These are phyloP conservation scores for Triadica sebifera DNA, from an alignment of 345 rosid genomes.

Conservation along the genomic window DNA sequence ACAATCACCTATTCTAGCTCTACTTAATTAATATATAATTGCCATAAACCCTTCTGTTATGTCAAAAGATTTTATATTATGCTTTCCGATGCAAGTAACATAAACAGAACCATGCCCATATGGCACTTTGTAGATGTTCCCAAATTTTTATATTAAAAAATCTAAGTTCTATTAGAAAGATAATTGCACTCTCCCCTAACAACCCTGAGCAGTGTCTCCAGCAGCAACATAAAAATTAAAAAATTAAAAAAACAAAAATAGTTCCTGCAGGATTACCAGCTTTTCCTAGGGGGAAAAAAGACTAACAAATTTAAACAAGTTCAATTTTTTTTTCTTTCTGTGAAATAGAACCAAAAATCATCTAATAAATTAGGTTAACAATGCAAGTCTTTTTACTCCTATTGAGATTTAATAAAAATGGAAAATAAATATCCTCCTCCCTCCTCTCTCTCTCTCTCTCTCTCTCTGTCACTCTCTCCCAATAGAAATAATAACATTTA, in stretches of 20 bases:
- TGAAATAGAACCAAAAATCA: not conserved
- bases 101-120: no score
- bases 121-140: not conserved
- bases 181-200: not conserved
- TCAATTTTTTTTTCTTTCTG: not conserved
- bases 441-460: no score
- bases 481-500: not conserved
- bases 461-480: not conserved
- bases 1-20: no score
- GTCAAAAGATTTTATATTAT: not conserved
- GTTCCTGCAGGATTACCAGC: not conserved
- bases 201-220: not conserved
- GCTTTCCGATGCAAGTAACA: not conserved
- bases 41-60: no score
- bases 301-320: not conserved
- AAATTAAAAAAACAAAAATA: not conserved
- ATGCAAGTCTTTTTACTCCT: no score
- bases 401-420: not conserved
- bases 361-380: not conserved
- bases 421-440: not conserved
- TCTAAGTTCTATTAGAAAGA: not conserved
- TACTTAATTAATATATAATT: no score
- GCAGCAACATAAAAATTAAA: not conserved
- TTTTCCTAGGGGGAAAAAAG: not conserved
- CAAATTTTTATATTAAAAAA: not conserved